These are phyloP conservation scores for Candida coquimbonensis DNA, from an alignment of 805 yeast genomes.

Conservation along the genomic window DNA sequence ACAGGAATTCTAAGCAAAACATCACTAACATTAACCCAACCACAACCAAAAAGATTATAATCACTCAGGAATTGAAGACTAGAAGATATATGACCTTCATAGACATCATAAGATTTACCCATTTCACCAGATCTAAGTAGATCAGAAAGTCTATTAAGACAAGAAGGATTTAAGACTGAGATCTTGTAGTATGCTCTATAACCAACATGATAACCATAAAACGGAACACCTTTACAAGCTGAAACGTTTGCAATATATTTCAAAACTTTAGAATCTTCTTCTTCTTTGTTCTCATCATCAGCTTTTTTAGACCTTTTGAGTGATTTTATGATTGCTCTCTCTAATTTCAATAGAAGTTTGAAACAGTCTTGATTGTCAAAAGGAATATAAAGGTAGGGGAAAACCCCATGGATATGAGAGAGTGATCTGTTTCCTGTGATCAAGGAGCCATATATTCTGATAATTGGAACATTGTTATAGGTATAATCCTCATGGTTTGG, in stretches of 20 bases:
- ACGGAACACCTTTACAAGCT: slow-evolving; percentile 67
- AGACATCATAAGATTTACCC: slow-evolving; percentile 40
- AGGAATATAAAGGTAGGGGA: slow-evolving; percentile 72
- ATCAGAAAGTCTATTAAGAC: slow-evolving; percentile 47
- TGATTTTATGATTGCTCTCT: slow-evolving; percentile 34
- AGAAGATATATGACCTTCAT: slow-evolving; percentile 78
- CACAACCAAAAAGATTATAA: slow-evolving; percentile 78
- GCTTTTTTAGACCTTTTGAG: slow-evolving; percentile 21
- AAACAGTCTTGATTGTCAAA: slow-evolving; percentile 43
- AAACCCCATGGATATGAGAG: slow-evolving; percentile 77
- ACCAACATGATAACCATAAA: slow-evolving; percentile 77
- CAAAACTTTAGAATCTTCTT: slow-evolving; percentile 12
- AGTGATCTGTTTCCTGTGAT: slow-evolving; percentile 51
- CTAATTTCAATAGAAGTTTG: slow-evolving; percentile 37
- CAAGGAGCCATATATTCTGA: slow-evolving; percentile 70
- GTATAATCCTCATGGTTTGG: slow-evolving; percentile 21
- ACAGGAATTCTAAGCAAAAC: slow-evolving; percentile 55
- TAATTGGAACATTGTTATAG: slow-evolving; percentile 56
- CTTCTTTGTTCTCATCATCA: background rate
- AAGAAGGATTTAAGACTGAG: slow-evolving; percentile 55
- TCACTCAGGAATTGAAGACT: slow-evolving; percentile 74
- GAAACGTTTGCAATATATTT: slow-evolving; percentile 53
- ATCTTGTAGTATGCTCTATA: slow-evolving; percentile 63
- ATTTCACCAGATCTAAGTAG: slow-evolving; percentile 38
- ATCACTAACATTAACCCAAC: slow-evolving; percentile 51